Evolutionary conservation across 345 rosid genomes (phyloP), one percentile per base, ranked within the genome.

Genomic region (Clausena lansium): DNA sequence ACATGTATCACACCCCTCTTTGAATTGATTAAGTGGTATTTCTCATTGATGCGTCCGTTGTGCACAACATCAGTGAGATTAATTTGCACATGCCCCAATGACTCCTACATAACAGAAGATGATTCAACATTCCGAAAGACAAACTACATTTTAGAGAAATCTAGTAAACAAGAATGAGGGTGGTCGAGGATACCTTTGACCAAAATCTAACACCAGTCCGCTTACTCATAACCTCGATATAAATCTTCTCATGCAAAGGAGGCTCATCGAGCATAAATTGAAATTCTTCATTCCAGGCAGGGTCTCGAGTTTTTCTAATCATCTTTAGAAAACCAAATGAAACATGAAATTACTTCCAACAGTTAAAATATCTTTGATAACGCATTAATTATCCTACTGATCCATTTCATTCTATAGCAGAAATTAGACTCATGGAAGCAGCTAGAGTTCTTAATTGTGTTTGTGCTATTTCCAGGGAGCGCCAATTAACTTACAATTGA

Each of bases 41-140:
- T 95, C 68, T 93, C 85, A 67, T 95, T 92, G 80, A 93, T 93
- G 39, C 94, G 89, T 58, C 94, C 97, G 24, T 93, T 95, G 61
- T 72, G 79, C 60, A 95, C 90, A 20, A 95, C 99, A 76, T 95
- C 97, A 0, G 38, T 75, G 1, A 95, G 91, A 28, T 91, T 90
- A 76, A 95, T 92, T 35, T 90, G 92, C n/a, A 88, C 85, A 70
- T 87, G 83, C 7, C 99, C 99, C 71, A 95, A 64, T 15, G 84
- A 79, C 84, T 91, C 98, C 99, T 95, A 41, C 65, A 76, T 9
- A 11, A 59, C 20, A 77, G 28, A 76, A 5, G 60, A 81, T 41
- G 33, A 28, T 22, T 61, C 2, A 15, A 60, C 33, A 9, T 35
- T 33, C 20, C 27, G 55, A 67, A 27, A 9, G 19, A 11, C 15